phyloP scores from a whole-genome alignment of 345 rosid species.

The Ceriops decandra region DNA sequence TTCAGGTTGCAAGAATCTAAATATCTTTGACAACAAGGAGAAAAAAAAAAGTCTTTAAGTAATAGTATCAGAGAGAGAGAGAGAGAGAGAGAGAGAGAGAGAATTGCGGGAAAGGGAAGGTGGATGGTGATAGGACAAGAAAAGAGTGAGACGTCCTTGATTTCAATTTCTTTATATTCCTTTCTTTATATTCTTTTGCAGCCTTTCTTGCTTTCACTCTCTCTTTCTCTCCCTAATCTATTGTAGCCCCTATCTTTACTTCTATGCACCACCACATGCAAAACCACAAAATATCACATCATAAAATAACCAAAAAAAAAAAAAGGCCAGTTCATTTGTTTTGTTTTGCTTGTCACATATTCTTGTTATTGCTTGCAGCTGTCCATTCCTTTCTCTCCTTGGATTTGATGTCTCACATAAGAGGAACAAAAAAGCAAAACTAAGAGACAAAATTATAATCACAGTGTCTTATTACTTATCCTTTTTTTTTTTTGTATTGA shows the following conservation, averaged over 20 bases:
- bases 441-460: conserved; percentile 2
- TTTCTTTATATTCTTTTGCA: conserved; percentile 29
- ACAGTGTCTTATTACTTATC: no score
- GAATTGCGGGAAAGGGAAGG: conserved; percentile 35
- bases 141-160: conserved; percentile 30
- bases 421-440: background rate
- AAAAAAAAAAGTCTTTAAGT: background rate
- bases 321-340: conserved; percentile 4
- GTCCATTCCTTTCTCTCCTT: background rate
- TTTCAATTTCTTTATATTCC: conserved; percentile 24
- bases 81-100: conserved; percentile 20
- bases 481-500: no score
- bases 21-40: no score
- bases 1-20: no score
- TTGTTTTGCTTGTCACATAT: conserved; percentile 18
- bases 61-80: background rate
- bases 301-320: background rate
- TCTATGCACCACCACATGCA: conserved; percentile 6
- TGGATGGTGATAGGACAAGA: conserved; percentile 37
- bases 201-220: conserved; percentile 18
- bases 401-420: conserved; percentile 5
- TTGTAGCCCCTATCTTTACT: conserved; percentile 24
- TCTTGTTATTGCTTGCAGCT: background rate
- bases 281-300: background rate
- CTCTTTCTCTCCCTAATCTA: background rate